Conservation (phyloP, 2,329 filamentous ascomycete genomes). For the Fusarium chaquense region DNA sequence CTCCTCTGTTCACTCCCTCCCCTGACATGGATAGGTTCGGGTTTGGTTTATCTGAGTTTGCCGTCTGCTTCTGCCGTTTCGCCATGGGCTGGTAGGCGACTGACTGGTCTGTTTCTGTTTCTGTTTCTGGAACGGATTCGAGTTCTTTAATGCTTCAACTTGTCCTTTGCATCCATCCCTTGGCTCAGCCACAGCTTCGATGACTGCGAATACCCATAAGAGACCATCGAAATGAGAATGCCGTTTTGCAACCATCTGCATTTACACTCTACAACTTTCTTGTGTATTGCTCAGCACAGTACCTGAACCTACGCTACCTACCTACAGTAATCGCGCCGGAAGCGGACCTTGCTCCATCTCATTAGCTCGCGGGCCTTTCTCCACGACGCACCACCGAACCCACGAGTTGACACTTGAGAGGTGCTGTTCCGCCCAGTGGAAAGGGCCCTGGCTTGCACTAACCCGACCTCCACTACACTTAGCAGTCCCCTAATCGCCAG, state of each 20-base stretch:
- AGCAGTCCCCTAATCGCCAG: conserved; percentile 36
- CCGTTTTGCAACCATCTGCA: conserved; percentile 10
- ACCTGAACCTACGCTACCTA: conserved; percentile 30
- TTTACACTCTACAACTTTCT: conserved; percentile 8
- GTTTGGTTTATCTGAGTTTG: conserved; percentile 6
- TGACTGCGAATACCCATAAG: conserved; percentile 13
- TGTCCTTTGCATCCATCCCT: conserved; percentile 20
- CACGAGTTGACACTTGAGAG: conserved; percentile 28
- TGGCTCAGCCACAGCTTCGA: conserved; percentile 1
- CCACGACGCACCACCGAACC: conserved; percentile 28
- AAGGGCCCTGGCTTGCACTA: conserved; percentile 39
- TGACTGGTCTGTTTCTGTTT: neutral
- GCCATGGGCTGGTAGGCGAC: conserved; percentile 2
- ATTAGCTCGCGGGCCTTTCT: conserved; percentile 38
- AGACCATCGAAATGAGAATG: conserved; percentile 12
- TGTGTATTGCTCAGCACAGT: conserved; percentile 12
- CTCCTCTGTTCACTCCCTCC: conserved; percentile 34
- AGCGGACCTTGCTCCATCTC: conserved; percentile 35
- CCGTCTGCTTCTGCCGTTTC: conserved; percentile 2
- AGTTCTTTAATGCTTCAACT: conserved; percentile 26
- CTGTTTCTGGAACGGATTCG: conserved; percentile 30
- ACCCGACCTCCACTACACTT: conserved; percentile 27
- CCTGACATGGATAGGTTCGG: conserved; percentile 45
- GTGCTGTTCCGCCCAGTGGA: conserved; percentile 18
- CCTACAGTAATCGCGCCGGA: conserved; percentile 31